Evolutionary conservation across 2,329 filamentous ascomycete species (phyloP), one percentile per base, ranked within the genome.

Genomic region (Fusarium sp.): DNA sequence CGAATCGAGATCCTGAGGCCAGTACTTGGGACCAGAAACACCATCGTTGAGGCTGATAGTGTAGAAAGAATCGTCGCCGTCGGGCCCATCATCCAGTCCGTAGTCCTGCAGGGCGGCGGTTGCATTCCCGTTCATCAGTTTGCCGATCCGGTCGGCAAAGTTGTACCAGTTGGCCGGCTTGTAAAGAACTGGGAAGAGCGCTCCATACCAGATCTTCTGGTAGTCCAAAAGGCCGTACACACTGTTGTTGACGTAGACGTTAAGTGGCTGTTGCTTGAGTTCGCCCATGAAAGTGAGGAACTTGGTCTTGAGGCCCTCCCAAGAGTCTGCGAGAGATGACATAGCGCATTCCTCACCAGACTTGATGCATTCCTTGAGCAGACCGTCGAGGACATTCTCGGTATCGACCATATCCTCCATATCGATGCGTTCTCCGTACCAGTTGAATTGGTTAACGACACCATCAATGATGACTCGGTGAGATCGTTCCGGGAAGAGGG

Each of bases 301-400:
- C 30, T 80, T 80, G 1, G 74, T 65, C 20, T 76, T 70, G 11
- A 86, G 76, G 6, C 78, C 80, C 32, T 84, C 79, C 45, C 81
- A 81, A 1, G 85, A 81, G 3, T 78, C 71, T 11, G 81, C 82
- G 12, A 85, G 69, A 0, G 80, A 78, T 0, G 83, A 82, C 32
- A 89, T 73, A 1, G 84, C 78, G 67, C 87, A 89, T n/a, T 79
- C 81, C 6, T 83, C 71, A 4, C 87, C 86, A 2, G 87, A 88
- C 54, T 80, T 81, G 63, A 80, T 66, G 64, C 82, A 84, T 63
- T 84, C 80, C 4, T 81, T 79, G 11, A 82, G 73, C 20, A 83
- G 82, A 0, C 81, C 82, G 10, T 77, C 69, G 12, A 84, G 63
- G 2, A 80, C 76, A 5, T 78, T 73, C 32, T 81, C 72, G 1